Evolutionary conservation across 305 asterid genomes (phyloP).

Genomic region (Ilex paraguariensis): DNA sequence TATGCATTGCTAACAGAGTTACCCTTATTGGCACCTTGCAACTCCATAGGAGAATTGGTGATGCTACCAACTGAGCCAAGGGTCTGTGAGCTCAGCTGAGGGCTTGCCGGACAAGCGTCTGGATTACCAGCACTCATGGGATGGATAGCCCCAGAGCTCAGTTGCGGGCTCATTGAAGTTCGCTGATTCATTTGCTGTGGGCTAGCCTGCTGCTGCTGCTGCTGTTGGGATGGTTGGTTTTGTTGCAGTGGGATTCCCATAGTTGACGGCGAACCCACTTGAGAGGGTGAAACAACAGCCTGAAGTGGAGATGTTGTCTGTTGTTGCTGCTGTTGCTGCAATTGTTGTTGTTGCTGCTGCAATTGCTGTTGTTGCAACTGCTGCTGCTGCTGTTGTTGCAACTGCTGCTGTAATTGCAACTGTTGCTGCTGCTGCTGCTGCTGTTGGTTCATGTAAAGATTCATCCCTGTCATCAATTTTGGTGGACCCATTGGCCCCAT

Average conservation of each 20-base stretch:
- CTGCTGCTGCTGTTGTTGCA: conserved; percentile 27
- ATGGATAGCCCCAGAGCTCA: conserved; percentile 89
- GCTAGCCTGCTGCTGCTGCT: conserved; percentile 55
- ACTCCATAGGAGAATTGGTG: conserved; percentile 81
- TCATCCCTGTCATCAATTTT: conserved; percentile 63
- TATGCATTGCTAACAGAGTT: conserved; percentile 52
- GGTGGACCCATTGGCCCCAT: conserved; percentile 93
- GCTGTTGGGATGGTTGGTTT: conserved; percentile 45
- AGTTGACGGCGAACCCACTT: conserved; percentile 81
- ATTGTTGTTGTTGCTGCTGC: conserved; percentile 28
- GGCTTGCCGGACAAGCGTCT: conserved; percentile 92
- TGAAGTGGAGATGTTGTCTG: conserved; percentile 68
- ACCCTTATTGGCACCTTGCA: conserved; percentile 79
- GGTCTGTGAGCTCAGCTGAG: conserved; percentile 93
- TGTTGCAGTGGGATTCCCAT: conserved; percentile 64
- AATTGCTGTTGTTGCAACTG: conserved; percentile 26
- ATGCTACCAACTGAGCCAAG: conserved; percentile 86
- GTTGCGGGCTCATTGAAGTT: conserved; percentile 93
- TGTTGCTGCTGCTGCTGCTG: conserved; percentile 45
- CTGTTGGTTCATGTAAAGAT: conserved; percentile 61
- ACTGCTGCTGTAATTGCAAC: conserved; percentile 18
- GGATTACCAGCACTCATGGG: conserved; percentile 57
- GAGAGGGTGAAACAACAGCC: conserved; percentile 68
- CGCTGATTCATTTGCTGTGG: conserved; percentile 81
- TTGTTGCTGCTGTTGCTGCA: conserved; percentile 38